phyloP scores from a whole-genome alignment of 2,329 filamentous ascomycete genomes.

The Microdochium trichocladiopsis region DNA sequence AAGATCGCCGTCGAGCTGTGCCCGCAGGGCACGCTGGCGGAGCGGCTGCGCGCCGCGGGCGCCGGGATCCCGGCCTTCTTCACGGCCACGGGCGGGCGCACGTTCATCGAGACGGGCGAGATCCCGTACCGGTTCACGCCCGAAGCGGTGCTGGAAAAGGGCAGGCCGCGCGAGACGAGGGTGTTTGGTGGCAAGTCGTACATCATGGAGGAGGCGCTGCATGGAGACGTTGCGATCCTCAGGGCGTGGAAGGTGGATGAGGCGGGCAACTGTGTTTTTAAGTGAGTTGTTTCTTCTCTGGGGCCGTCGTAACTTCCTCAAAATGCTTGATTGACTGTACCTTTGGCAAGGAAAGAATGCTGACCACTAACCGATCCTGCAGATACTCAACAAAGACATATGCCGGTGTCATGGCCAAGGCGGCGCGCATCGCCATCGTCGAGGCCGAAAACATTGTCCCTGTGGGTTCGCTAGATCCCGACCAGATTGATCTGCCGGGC shows the following conservation, averaged over 20 bases:
- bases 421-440: conserved; percentile 69
- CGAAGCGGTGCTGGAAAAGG: conserved; percentile 56
- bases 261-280: conserved; percentile 73
- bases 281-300: conserved; percentile 29
- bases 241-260: conserved; percentile 71
- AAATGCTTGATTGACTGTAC: not conserved
- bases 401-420: conserved; percentile 73
- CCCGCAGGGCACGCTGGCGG: conserved; percentile 68
- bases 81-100: conserved; percentile 67
- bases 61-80: conserved; percentile 77
- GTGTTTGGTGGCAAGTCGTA: conserved; percentile 68
- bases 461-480: conserved; percentile 63
- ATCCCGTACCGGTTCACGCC: conserved; percentile 56
- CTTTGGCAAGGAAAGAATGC: not conserved
- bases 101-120: conserved; percentile 60
- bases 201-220: conserved; percentile 70
- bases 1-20: conserved; percentile 69
- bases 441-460: conserved; percentile 82
- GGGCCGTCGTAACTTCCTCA: not conserved
- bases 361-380: conserved; percentile 17
- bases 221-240: conserved; percentile 70
- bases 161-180: conserved; percentile 60
- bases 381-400: conserved; percentile 70
- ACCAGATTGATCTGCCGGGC: conserved; percentile 70
- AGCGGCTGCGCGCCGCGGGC: conserved; percentile 65